These are phyloP conservation scores for Umbelopsis sp. DNA, from an alignment of 192 early-diverging fungal genomes.

Conservation along the genomic window DNA sequence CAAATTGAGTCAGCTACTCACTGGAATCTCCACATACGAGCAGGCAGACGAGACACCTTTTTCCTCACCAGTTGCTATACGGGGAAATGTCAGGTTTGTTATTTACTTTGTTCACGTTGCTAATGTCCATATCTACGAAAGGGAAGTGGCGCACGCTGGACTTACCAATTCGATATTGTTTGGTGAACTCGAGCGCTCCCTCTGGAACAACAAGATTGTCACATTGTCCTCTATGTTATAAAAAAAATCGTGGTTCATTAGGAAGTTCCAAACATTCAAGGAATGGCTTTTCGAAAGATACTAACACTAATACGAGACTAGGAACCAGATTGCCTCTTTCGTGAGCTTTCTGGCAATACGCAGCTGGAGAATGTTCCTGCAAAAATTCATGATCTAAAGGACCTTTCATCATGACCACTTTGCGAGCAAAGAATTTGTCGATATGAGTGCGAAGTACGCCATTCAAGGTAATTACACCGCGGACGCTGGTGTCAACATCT, in stretches of 20 bases:
- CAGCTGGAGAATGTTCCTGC: neutral
- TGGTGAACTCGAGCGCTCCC: neutral
- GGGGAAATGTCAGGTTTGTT: neutral
- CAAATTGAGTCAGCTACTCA: neutral
- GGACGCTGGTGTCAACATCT: constrained; percentile 32
- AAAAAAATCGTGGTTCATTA: neutral
- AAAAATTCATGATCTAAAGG: neutral
- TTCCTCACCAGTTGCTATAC: constrained; percentile 2
- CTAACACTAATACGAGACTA: neutral
- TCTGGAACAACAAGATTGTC: constrained; percentile 12
- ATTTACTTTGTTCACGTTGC: neutral
- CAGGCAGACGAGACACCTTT: neutral
- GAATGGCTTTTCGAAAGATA: neutral
- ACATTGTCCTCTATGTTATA: neutral
- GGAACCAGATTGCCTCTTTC: neutral
- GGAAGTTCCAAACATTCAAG: neutral
- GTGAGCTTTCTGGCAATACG: neutral
- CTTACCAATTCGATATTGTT: constrained; percentile 11
- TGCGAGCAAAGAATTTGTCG: constrained; percentile 24
- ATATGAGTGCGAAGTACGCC: constrained; percentile 24
- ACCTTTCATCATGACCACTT: constrained; percentile 19
- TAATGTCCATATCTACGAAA: neutral
- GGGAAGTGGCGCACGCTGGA: neutral
- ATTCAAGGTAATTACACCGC: constrained; percentile 32
- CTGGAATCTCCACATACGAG: constrained; percentile 5